These are phyloP conservation scores for Rhododendron kiyosumense DNA, from an alignment of 148 eudicot genomes.

Conservation along the genomic window DNA sequence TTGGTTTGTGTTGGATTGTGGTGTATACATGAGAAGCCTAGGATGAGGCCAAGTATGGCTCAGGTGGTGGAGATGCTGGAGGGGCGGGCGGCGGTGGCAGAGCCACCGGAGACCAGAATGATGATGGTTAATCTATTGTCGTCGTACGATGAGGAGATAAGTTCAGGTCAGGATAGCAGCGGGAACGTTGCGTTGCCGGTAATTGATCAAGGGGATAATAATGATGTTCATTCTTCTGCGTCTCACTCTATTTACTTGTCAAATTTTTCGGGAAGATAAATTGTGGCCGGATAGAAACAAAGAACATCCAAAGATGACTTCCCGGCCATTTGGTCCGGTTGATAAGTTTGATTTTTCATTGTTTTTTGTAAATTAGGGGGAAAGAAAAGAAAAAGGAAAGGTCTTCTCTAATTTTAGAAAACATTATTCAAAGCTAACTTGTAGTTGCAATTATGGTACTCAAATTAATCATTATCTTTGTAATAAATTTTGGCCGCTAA, in stretches of 20 bases:
- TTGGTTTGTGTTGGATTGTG: conserved; percentile 60
- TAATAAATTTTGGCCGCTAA: no score
- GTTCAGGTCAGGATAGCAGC: background rate
- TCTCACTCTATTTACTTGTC: background rate
- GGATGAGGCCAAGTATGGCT: conserved; percentile 69
- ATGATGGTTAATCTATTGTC: conserved; percentile 19
- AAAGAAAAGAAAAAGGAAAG: no score
- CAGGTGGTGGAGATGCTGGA: conserved; percentile 78
- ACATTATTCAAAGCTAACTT: background rate
- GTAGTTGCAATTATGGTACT: background rate
- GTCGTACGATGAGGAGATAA: background rate
- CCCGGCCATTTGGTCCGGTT: background rate
- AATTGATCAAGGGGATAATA: background rate
- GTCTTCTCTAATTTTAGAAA: no score
- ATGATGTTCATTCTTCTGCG: background rate
- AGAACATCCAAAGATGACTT: background rate
- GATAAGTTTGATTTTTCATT: background rate
- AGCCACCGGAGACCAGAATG: conserved; percentile 65
- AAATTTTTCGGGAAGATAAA: background rate
- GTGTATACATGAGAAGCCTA: conserved; percentile 80
- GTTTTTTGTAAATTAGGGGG: background rate
- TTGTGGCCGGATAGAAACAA: background rate
- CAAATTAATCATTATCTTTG: background rate
- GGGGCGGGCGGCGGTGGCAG: conserved; percentile 41
- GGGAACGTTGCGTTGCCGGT: background rate